A percentile compares a stretch with the other conserved stretches of the same genome.
phyloP scores from a whole-genome alignment of 768 basidiomycete species.

The Rhizopogon vinicolor region DNA sequence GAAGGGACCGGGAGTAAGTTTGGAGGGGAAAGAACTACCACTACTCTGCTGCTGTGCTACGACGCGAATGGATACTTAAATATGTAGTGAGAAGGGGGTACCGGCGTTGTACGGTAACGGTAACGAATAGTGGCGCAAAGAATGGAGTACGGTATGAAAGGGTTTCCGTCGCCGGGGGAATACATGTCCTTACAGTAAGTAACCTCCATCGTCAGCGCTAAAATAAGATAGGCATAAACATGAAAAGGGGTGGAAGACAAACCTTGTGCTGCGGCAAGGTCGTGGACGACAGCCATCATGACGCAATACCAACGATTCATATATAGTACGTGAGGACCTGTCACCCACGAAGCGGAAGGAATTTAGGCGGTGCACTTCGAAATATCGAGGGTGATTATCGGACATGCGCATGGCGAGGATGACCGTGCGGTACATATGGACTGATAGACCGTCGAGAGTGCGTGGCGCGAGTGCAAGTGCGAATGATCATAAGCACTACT shows the following conservation, averaged over 20 bases:
- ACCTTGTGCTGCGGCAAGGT: slow-evolving; percentile 95
- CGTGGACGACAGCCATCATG: slow-evolving; percentile 90
- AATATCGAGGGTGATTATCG: slow-evolving; percentile 61
- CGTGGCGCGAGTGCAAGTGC: not conserved
- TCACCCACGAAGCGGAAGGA: too few species aligned
- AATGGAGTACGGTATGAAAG: too few species aligned
- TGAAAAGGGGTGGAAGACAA: not conserved
- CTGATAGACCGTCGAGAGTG: slow-evolving; percentile 61
- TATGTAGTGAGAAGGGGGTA: too few species aligned
- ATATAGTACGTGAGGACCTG: too few species aligned
- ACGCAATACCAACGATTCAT: slow-evolving; percentile 45
- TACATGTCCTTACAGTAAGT: too few species aligned
- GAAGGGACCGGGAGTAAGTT: too few species aligned
- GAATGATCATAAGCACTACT: not conserved
- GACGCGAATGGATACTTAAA: too few species aligned
- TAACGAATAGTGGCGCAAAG: too few species aligned
- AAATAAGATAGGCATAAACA: not conserved
- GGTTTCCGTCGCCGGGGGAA: too few species aligned
- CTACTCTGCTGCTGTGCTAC: too few species aligned
- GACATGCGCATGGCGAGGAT: slow-evolving; percentile 87
- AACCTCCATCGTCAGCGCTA: not conserved
- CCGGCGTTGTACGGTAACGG: too few species aligned
- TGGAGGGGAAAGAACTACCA: too few species aligned
- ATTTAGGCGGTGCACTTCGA: slow-evolving; percentile 49
- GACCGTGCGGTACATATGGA: slow-evolving; percentile 98